Evolutionary conservation across 331 rosid genomes (phyloP).

Genomic region (Acacia concinna): DNA sequence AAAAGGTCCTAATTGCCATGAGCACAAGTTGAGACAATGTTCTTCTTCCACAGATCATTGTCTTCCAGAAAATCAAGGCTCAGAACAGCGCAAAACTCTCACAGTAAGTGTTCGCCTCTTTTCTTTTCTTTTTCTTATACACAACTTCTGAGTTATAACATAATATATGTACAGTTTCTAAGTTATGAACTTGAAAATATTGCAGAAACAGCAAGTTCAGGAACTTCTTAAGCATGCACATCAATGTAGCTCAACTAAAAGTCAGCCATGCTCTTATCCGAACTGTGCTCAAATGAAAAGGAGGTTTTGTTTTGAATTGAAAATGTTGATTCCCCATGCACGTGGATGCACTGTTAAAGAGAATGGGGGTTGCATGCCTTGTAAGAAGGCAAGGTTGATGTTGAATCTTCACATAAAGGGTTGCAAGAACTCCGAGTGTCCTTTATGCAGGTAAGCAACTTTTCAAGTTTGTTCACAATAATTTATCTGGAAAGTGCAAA

Average conservation of each 20-base stretch:
- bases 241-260: slow-evolving; percentile 22
- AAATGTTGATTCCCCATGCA: slow-evolving; percentile 44
- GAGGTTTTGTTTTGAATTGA: slow-evolving; percentile 1
- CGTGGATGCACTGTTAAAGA: slow-evolving; percentile 31
- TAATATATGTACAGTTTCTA: not conserved
- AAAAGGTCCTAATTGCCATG: slow-evolving; percentile 44
- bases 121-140: no score
- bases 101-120: slow-evolving; percentile 14
- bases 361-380: slow-evolving; percentile 39
- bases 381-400: slow-evolving; percentile 37
- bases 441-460: slow-evolving; percentile 36
- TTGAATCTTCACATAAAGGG: slow-evolving; percentile 31
- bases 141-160: no score
- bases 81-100: not conserved
- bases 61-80: slow-evolving; percentile 16
- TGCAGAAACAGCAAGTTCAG: slow-evolving; percentile 32
- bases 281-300: slow-evolving; percentile 27
- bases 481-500: no score
- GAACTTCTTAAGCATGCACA: slow-evolving; percentile 39
- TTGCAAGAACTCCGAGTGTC: slow-evolving; percentile 43
- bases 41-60: slow-evolving; percentile 1
- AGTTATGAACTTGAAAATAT: not conserved
- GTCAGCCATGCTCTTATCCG: slow-evolving; percentile 40
- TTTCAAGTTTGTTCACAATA: not conserved
- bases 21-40: slow-evolving; percentile 40